phyloP scores from a whole-genome alignment of 345 rosid species.

The Eucalyptus curtisii region DNA sequence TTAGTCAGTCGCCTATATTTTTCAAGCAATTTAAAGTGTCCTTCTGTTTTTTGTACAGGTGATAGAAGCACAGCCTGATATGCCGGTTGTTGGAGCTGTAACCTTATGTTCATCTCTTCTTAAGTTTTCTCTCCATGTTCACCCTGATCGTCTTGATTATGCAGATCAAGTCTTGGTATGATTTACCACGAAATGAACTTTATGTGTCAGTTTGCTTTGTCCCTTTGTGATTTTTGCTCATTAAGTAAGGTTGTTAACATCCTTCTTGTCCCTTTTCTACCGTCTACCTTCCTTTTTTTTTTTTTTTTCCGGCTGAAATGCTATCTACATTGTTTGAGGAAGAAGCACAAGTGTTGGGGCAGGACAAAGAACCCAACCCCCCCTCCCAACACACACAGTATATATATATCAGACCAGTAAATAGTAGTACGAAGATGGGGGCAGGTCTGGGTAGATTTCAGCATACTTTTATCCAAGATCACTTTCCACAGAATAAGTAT shows the following conservation, averaged over 20 bases:
- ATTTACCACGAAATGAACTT: background rate
- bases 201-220: background rate
- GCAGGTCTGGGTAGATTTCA: background rate
- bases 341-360: background rate
- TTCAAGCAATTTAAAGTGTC: background rate
- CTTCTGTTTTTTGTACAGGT: constrained; percentile 42
- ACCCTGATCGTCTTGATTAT: constrained; percentile 98
- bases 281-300: background rate
- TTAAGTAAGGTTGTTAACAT: background rate
- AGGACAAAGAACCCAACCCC: background rate
- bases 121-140: constrained; percentile 95
- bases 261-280: background rate
- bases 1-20: background rate
- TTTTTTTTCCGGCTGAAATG: background rate
- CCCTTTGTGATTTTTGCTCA: background rate
- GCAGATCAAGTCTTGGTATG: constrained; percentile 99
- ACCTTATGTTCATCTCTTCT: constrained; percentile 95
- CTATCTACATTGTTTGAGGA: background rate
- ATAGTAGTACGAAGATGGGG: background rate
- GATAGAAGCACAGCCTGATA: constrained; percentile 89
- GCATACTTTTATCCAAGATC: background rate
- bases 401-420: background rate
- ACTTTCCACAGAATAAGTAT: background rate
- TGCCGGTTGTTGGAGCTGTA: constrained; percentile 91
- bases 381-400: too few relatives aligned